Evolutionary conservation across 208 protist species (phyloP), one percentile per base, ranked within the genome.

Genomic region (Trypanosoma boissoni): DNA sequence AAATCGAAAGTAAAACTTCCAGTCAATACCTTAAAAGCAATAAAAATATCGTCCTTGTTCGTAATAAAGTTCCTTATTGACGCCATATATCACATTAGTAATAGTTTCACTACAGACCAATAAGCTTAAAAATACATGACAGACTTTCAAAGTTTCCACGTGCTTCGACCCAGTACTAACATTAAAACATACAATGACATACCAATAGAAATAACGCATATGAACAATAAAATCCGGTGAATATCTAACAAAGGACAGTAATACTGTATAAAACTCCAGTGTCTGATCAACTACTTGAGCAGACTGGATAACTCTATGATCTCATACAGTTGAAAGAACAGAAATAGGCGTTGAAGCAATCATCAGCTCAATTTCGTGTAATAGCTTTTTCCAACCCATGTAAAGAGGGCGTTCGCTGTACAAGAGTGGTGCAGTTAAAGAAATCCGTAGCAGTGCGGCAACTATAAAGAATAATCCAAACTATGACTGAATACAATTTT

Each of bases 401-500:
- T 64, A 69, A 18, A 52, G 28, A 14, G 32, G 39, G 18, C 29
- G 21, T 46, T 69, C 63, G 9, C 26, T 23, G 20, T 46, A 29
- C 43, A 69, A 59, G 12, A 36, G 0, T 48, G 55, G 63, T 39
- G 24, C 28, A 31, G 44, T 34, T n/a, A 9, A 62, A n/a, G 10
- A 39, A 55, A 52, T 64, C 54, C n/a, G 64, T 62, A 29, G 41
- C 63, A 18, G 28, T 52, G 41, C 63, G 55, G 36, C 63, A 69
- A 8, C 56, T 9, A 69, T 69, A 24, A 42, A 69, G 27, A 64
- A 69, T 20, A 51, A 56, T 69, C 55, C 63, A 69, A 23, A 42
- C n/a, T 52, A 37, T 32, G 23, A 26, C 53, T 49, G 42, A 69
- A 69, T 7, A 55, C 14, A 4, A n/a, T 31, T 63, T 63, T 14